phyloP scores from a whole-genome alignment of 2,329 filamentous ascomycete species.

The Davidsoniella virescens region DNA sequence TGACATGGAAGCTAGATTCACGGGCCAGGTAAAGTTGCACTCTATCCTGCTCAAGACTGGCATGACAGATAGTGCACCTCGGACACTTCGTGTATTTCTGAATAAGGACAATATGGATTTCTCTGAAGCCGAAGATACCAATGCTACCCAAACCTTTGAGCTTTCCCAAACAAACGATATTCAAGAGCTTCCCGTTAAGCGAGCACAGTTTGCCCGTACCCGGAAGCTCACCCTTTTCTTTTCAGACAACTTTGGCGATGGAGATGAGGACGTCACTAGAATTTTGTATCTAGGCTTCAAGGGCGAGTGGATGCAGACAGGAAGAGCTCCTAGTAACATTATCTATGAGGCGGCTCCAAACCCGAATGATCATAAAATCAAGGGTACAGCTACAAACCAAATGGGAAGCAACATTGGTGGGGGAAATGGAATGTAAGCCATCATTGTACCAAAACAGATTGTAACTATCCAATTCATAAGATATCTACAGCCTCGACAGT shows the following conservation, averaged over 20 bases:
- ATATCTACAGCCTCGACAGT: background rate
- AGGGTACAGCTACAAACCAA: slow-evolving; percentile 37
- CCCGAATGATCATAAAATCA: slow-evolving; percentile 65
- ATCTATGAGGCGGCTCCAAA: slow-evolving; percentile 90
- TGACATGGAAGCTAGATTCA: slow-evolving; percentile 47
- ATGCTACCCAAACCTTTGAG: slow-evolving; percentile 59
- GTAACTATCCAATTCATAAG: background rate
- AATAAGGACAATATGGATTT: slow-evolving; percentile 87
- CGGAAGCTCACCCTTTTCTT: slow-evolving; percentile 73
- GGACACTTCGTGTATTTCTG: slow-evolving; percentile 71
- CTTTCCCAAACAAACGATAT: slow-evolving; percentile 65
- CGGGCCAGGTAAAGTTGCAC: slow-evolving; percentile 84
- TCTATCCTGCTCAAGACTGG: slow-evolving; percentile 74
- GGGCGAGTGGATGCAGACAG: slow-evolving; percentile 82
- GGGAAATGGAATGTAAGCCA: slow-evolving; percentile 9
- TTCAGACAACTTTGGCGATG: slow-evolving; percentile 73
- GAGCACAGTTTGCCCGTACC: slow-evolving; percentile 80
- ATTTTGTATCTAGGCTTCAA: slow-evolving; percentile 81
- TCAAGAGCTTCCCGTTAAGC: slow-evolving; percentile 74
- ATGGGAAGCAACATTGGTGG: slow-evolving; percentile 39
- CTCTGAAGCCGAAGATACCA: slow-evolving; percentile 48
- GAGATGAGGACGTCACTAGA: slow-evolving; percentile 63
- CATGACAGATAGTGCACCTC: slow-evolving; percentile 51
- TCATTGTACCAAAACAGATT: background rate
- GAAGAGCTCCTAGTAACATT: slow-evolving; percentile 55